These are phyloP conservation scores for Cucumis cinereus DNA, from an alignment of 306 rosid species.

Conservation along the genomic window DNA sequence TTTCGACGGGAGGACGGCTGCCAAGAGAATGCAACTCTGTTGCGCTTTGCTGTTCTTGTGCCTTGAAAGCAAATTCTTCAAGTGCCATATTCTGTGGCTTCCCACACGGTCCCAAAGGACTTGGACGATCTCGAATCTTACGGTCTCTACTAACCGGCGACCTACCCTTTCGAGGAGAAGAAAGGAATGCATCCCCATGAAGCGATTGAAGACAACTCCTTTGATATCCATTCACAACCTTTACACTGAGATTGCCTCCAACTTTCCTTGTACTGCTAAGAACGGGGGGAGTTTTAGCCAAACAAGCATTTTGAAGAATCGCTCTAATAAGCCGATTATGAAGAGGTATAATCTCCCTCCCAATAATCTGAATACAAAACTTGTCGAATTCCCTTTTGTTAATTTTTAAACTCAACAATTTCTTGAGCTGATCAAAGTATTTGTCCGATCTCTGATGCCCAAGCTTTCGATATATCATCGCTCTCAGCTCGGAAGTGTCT, in stretches of 20 bases:
- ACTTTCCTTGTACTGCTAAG: slow-evolving; percentile 18
- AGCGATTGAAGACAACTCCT: slow-evolving; percentile 29
- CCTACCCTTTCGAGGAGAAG: slow-evolving; percentile 36
- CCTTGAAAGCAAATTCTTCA: slow-evolving; percentile 35
- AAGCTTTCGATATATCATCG: slow-evolving; percentile 43
- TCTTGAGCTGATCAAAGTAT: slow-evolving; percentile 64
- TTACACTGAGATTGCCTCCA: slow-evolving; percentile 23
- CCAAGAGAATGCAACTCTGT: slow-evolving; percentile 90
- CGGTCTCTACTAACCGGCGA: slow-evolving; percentile 32
- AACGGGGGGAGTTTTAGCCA: slow-evolving; percentile 67
- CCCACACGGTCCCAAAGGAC: slow-evolving; percentile 41
- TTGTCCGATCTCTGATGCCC: slow-evolving; percentile 59
- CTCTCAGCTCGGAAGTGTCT: slow-evolving; percentile 63
- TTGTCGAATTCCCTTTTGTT: slow-evolving; percentile 59
- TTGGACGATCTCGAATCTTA: slow-evolving; percentile 36
- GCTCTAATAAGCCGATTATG: slow-evolving; percentile 68
- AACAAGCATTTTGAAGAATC: slow-evolving; percentile 58
- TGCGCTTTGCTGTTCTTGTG: slow-evolving; percentile 74
- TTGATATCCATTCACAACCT: slow-evolving; percentile 34
- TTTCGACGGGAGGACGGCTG: slow-evolving; percentile 78
- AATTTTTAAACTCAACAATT: slow-evolving; percentile 51
- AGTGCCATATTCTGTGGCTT: slow-evolving; percentile 38
- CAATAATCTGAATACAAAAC: slow-evolving; percentile 48
- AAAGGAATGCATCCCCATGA: slow-evolving; percentile 34
- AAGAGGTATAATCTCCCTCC: slow-evolving; percentile 65